A percentile compares a stretch with the other conserved stretches of the same genome.
Evolutionary conservation across 2,329 filamentous ascomycete species (phyloP).

Genomic region (Claviceps fusiformis): DNA sequence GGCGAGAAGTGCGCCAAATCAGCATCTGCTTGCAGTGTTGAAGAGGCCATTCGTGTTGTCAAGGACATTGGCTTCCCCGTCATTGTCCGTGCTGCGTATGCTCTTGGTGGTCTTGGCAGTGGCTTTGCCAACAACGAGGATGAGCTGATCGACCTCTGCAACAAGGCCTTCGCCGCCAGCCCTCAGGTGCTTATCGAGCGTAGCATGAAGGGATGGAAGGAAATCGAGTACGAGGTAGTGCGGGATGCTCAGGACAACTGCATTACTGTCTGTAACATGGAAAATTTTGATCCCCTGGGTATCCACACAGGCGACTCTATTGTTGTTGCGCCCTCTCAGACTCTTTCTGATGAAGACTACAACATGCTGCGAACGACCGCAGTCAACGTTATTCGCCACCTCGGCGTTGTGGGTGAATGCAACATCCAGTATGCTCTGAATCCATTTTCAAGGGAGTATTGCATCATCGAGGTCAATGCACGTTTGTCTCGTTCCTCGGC

Average conservation of each 20-base stretch:
- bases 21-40: constrained; percentile 74
- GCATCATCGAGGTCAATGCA: constrained; percentile 98
- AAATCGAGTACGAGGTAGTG: constrained; percentile 97
- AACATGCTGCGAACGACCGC: constrained; percentile 97
- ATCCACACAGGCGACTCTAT: constrained; percentile 98
- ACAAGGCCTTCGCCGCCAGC: constrained; percentile 87
- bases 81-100: constrained; percentile 93
- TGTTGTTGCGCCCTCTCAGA: constrained; percentile 93
- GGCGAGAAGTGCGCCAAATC: constrained; percentile 97
- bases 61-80: constrained; percentile 91
- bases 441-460: constrained; percentile 89
- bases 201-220: constrained; percentile 99
- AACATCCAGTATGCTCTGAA: constrained; percentile 98
- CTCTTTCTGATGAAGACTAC: constrained; percentile 93
- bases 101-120: constrained; percentile 85
- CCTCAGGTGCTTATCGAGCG: constrained; percentile 93
- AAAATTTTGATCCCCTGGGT: constrained; percentile 96
- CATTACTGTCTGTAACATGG: constrained; percentile 99
- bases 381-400: constrained; percentile 90
- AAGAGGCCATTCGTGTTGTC: constrained; percentile 80
- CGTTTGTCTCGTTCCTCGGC: constrained; percentile 91
- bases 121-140: constrained; percentile 84
- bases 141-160: constrained; percentile 76
- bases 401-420: constrained; percentile 95
- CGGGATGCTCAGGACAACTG: constrained; percentile 94